Conservation (phyloP, 805 yeast genomes). For the Yamadazyma takamatsuzukensis region DNA sequence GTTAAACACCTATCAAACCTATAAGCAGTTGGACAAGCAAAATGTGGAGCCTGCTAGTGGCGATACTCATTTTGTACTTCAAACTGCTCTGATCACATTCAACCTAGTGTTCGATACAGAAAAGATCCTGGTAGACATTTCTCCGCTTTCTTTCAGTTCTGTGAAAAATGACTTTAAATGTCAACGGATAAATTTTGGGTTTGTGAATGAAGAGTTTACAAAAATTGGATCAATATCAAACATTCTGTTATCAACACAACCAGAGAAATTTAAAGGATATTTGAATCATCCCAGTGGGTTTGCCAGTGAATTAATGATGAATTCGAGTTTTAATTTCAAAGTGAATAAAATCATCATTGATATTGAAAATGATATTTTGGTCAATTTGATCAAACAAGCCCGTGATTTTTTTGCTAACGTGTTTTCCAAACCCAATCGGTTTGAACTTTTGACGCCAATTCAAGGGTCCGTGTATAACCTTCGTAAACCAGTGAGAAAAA, state of each 20-base stretch:
- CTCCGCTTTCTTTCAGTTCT: slow-evolving; percentile 46
- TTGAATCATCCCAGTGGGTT: slow-evolving; percentile 12
- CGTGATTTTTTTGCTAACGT: neutral
- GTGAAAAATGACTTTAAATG: slow-evolving; percentile 25
- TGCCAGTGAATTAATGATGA: slow-evolving; percentile 17
- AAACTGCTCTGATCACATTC: slow-evolving; percentile 35
- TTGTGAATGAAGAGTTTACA: neutral
- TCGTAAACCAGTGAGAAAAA: slow-evolving; percentile 15
- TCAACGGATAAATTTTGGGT: slow-evolving; percentile 17
- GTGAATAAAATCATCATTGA: slow-evolving; percentile 5
- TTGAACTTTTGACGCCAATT: neutral
- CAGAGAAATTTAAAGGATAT: slow-evolving; percentile 22
- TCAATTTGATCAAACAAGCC: slow-evolving; percentile 6
- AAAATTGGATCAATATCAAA: slow-evolving; percentile 19
- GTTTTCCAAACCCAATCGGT: slow-evolving; percentile 1
- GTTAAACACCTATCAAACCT: slow-evolving; percentile 3
- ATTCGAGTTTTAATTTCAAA: slow-evolving; percentile 11
- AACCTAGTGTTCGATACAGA: slow-evolving; percentile 17
- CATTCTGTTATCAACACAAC: slow-evolving; percentile 23
- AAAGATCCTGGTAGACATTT: slow-evolving; percentile 22
- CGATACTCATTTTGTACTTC: slow-evolving; percentile 28
- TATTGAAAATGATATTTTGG: slow-evolving; percentile 1
- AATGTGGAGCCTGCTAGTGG: neutral
- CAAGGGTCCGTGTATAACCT: slow-evolving; percentile 6
- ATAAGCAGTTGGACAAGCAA: slow-evolving; percentile 3